phyloP scores from a whole-genome alignment of 306 rosid genomes.

The Pterocarpus santalinus region DNA sequence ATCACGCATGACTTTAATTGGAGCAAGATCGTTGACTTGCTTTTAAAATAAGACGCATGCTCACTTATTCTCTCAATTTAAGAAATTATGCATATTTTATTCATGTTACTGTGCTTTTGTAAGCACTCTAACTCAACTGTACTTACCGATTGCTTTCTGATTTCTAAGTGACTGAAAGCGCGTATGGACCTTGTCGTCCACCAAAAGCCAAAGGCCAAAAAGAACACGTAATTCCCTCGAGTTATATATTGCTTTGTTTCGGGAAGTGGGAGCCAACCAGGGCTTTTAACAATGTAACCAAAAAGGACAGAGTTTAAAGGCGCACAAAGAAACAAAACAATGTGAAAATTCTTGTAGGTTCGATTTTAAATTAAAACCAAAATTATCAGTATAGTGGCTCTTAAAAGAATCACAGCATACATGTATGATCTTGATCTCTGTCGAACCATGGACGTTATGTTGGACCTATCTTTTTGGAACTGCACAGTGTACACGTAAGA shows the following conservation, averaged over 20 bases:
- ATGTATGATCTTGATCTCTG: not conserved
- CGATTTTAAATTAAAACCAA: not conserved
- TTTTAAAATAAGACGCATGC: constrained; percentile 24
- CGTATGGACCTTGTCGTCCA: constrained; percentile 19
- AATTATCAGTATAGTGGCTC: not conserved
- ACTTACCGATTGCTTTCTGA: constrained; percentile 5
- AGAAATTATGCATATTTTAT: not conserved
- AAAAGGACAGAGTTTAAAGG: not conserved
- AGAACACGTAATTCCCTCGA: constrained; percentile 9
- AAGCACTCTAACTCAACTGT: not conserved
- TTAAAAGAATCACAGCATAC: not conserved
- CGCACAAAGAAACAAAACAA: not conserved
- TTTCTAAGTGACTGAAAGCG: constrained; percentile 25
- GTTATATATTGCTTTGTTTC: not conserved
- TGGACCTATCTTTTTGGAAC: constrained; percentile 40
- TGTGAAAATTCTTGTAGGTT: not conserved
- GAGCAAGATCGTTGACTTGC: not conserved
- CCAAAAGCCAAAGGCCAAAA: constrained; percentile 35
- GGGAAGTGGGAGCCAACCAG: constrained; percentile 17
- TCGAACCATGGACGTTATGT: constrained; percentile 14
- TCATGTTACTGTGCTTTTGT: not conserved
- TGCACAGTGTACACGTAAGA: not conserved
- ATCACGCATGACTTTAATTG: not conserved
- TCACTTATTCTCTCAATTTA: not conserved
- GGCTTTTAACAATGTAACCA: not conserved